phyloP scores from a whole-genome alignment of 2,329 filamentous ascomycete genomes.

The Colletotrichum phormii region DNA sequence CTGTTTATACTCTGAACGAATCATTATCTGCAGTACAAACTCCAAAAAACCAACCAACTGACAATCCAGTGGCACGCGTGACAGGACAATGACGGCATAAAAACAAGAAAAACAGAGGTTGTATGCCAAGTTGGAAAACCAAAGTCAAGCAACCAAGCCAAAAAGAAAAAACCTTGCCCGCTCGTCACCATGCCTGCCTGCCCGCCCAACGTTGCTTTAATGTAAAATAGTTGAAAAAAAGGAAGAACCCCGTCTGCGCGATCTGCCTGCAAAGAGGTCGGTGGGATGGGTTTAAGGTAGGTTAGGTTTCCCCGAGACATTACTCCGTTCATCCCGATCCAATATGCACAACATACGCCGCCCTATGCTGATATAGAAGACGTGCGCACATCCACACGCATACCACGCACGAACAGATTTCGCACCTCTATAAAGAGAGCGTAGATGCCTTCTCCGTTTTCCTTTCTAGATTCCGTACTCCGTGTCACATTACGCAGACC shows the following conservation, averaged over 20 bases:
- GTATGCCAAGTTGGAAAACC: slow-evolving; percentile 23
- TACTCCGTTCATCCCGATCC: slow-evolving; percentile 24
- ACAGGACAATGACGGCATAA: background rate
- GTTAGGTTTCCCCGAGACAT: slow-evolving; percentile 1
- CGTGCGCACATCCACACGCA: slow-evolving; percentile 19
- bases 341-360: slow-evolving; percentile 34
- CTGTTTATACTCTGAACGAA: slow-evolving; percentile 22
- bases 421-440: background rate
- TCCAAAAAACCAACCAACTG: background rate
- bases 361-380: slow-evolving; percentile 30
- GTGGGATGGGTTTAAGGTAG: background rate
- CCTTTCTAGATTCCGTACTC: background rate
- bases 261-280: background rate
- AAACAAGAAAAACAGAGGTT: slow-evolving; percentile 8
- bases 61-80: background rate
- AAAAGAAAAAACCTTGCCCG: background rate
- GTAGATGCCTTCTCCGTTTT: background rate
- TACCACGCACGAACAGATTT: background rate
- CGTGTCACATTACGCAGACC: slow-evolving; percentile 35
- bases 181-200: background rate
- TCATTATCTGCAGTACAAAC: slow-evolving; percentile 7
- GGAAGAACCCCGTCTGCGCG: background rate
- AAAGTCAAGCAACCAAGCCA: slow-evolving; percentile 3
- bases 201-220: background rate
- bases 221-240: background rate